A percentile compares a stretch with the other conserved stretches of the same genome.
These are phyloP conservation scores for Penicillium sp. DNA, from an alignment of 2,329 filamentous ascomycete species.

Conservation along the genomic window DNA sequence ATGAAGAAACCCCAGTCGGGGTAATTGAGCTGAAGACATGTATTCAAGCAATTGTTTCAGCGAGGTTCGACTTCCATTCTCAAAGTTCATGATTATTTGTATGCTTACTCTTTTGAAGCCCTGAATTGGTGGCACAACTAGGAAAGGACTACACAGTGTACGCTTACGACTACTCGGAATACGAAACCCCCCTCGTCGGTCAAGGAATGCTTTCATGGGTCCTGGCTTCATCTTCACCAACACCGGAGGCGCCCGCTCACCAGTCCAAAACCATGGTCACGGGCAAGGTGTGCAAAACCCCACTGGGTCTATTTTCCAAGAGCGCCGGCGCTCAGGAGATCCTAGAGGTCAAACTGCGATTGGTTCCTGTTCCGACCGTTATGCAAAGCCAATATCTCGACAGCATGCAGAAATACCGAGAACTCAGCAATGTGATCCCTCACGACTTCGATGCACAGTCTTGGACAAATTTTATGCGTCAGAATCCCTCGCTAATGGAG, in stretches of 20 bases:
- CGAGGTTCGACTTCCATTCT: slow-evolving; percentile 48
- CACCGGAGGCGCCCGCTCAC: slow-evolving; percentile 55
- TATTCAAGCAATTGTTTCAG: slow-evolving; percentile 73
- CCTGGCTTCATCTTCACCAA: slow-evolving; percentile 62
- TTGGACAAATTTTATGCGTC: slow-evolving; percentile 76
- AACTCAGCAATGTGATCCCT: slow-evolving; percentile 58
- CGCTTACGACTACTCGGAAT: slow-evolving; percentile 93
- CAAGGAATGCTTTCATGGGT: slow-evolving; percentile 93
- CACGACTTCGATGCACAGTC: slow-evolving; percentile 68
- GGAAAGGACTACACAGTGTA: slow-evolving; percentile 93
- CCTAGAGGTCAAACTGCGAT: slow-evolving; percentile 85
- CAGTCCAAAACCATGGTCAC: slow-evolving; percentile 72
- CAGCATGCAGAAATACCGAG: slow-evolving; percentile 62
- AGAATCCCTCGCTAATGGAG: slow-evolving; percentile 57
- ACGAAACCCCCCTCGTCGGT: slow-evolving; percentile 87
- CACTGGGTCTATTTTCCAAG: slow-evolving; percentile 79
- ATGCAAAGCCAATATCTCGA: slow-evolving; percentile 61
- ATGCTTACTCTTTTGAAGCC: slow-evolving; percentile 54
- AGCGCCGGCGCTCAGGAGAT: slow-evolving; percentile 69
- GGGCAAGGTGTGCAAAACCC: slow-evolving; percentile 83
- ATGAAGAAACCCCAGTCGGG: slow-evolving; percentile 79
- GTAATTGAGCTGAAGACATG: slow-evolving; percentile 85
- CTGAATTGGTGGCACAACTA: slow-evolving; percentile 74
- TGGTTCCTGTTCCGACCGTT: slow-evolving; percentile 72
- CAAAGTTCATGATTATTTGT: not conserved